Conservation (phyloP, 2,329 filamentous ascomycete genomes). For the Geosmithia flava region DNA sequence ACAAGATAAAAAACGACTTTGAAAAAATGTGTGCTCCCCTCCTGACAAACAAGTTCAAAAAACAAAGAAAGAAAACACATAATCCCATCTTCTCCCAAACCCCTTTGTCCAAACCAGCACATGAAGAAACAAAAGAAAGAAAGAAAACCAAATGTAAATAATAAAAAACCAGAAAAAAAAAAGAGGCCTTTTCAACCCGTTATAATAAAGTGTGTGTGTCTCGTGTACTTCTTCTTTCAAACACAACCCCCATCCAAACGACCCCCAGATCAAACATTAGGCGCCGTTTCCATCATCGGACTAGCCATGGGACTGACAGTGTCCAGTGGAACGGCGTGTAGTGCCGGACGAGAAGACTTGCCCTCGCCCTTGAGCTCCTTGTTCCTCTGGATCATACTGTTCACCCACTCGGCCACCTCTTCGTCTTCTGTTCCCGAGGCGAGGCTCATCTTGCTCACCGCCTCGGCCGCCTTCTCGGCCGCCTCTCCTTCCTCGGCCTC, state of each 20-base stretch:
- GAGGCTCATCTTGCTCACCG: conserved; percentile 30
- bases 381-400: conserved; percentile 46
- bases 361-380: conserved; percentile 37
- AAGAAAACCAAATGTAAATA: neutral
- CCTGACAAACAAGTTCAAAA: neutral
- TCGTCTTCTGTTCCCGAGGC: conserved; percentile 44
- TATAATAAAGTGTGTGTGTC: no score
- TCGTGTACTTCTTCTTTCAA: no score
- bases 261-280: neutral
- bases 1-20: no score
- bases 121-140: neutral
- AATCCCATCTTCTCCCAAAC: neutral
- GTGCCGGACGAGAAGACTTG: conserved; percentile 55
- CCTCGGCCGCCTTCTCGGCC: conserved; percentile 28
- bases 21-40: no score
- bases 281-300: conserved; percentile 10
- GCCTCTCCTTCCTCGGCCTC: conserved; percentile 52
- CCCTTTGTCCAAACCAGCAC: neutral
- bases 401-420: conserved; percentile 83
- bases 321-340: conserved; percentile 80
- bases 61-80: neutral
- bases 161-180: neutral
- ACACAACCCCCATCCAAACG: no score
- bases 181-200: neutral
- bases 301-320: conserved; percentile 45